These are phyloP conservation scores for Globisporangium carolinianum DNA, from an alignment of 352 stramenopile species.

Conservation along the genomic window DNA sequence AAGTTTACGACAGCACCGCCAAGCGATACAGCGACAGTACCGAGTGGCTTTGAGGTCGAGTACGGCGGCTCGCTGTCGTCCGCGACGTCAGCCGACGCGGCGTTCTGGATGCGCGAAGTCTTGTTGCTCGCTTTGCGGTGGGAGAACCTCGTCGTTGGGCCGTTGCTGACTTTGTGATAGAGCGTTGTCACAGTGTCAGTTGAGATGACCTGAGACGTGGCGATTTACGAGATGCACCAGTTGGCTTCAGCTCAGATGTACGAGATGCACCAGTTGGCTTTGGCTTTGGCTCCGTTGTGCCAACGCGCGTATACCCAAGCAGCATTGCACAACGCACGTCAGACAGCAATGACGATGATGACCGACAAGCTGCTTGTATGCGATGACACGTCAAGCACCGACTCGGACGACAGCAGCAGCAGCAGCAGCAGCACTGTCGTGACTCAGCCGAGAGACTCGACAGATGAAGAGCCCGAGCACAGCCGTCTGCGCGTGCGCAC, in stretches of 20 bases:
- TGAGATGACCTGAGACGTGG: not conserved
- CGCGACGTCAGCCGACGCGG: slow-evolving; percentile 27
- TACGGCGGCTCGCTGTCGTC: slow-evolving; percentile 44
- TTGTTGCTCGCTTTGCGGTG: slow-evolving; percentile 41
- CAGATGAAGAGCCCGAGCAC: not conserved
- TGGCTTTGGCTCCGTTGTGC: no score
- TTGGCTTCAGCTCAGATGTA: no score
- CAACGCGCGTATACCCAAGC: no score
- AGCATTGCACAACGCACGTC: no score
- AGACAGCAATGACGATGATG: no score
- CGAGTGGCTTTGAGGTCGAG: slow-evolving; percentile 42
- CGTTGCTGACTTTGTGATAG: slow-evolving; percentile 37
- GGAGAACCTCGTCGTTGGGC: slow-evolving; percentile 47
- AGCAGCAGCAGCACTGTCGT: not conserved
- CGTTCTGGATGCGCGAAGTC: slow-evolving; percentile 59
- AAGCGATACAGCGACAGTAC: slow-evolving; percentile 13
- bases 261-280: no score
- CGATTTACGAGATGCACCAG: slow-evolving; percentile 1
- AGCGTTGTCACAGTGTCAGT: no score
- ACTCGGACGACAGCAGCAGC: no score
- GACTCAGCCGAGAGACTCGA: not conserved
- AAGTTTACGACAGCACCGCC: slow-evolving; percentile 31
- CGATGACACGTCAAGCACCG: no score
- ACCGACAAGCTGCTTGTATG: no score
- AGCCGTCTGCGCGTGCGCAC: not conserved